phyloP scores from a whole-genome alignment of 2,329 filamentous ascomycete genomes.

The Colletotrichum sp. region DNA sequence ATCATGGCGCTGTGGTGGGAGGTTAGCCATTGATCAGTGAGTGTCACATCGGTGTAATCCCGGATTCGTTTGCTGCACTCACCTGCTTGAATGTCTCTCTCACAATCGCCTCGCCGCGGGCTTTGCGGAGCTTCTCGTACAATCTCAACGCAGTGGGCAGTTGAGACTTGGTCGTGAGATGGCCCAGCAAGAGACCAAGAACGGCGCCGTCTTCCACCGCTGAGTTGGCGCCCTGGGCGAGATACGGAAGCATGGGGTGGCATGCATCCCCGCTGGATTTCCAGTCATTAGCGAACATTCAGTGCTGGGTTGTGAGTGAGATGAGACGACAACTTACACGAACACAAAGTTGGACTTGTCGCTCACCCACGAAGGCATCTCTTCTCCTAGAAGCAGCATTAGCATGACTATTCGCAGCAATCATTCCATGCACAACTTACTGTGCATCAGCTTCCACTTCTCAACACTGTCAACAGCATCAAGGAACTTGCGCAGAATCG shows the following conservation, averaged over 20 bases:
- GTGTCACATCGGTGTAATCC: no score
- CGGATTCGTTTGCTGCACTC: neutral
- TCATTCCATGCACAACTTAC: constrained; percentile 30
- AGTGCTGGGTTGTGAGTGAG: neutral
- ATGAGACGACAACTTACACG: constrained; percentile 32
- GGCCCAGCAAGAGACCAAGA: constrained; percentile 60
- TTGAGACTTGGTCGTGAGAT: constrained; percentile 49
- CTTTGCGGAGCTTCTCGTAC: constrained; percentile 53
- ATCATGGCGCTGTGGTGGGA: constrained; percentile 43
- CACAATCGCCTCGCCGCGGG: constrained; percentile 57
- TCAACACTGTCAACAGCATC: constrained; percentile 61
- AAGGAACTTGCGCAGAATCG: constrained; percentile 49
- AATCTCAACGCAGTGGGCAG: constrained; percentile 46
- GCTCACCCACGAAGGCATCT: constrained; percentile 60
- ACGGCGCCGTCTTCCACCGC: constrained; percentile 72
- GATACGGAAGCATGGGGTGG: constrained; percentile 67
- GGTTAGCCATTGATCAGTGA: neutral
- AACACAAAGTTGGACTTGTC: constrained; percentile 54
- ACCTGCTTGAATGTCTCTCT: constrained; percentile 58
- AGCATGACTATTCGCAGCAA: neutral
- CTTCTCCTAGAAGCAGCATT: constrained; percentile 35
- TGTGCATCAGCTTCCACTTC: constrained; percentile 72
- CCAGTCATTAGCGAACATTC: neutral
- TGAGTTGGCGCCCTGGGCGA: constrained; percentile 70
- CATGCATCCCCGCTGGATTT: constrained; percentile 58